phyloP scores from a whole-genome alignment of 495 filamentous ascomycete species.

The Evernia prunastri region DNA sequence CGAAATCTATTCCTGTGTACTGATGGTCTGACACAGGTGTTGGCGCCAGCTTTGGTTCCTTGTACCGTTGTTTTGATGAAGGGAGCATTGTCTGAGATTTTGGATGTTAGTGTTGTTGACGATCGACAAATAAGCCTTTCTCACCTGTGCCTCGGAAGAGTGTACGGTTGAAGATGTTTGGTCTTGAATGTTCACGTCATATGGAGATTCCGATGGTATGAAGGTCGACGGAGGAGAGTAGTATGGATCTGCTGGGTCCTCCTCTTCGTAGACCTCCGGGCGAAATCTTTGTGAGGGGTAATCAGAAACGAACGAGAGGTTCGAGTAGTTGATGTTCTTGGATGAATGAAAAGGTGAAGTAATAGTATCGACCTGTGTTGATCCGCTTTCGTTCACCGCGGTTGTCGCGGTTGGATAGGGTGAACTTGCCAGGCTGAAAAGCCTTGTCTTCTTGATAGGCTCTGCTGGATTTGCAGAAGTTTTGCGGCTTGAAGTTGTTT shows the following conservation, averaged over 20 bases:
- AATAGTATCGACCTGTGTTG: slow-evolving; percentile 1
- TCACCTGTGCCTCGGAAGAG: not conserved
- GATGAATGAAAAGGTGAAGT: not conserved
- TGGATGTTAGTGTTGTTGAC: not conserved
- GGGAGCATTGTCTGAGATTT: slow-evolving; percentile 2
- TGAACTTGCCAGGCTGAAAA: slow-evolving; percentile 4
- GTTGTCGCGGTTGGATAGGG: not conserved
- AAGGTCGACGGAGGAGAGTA: slow-evolving; percentile 10
- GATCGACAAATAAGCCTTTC: not conserved
- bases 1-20: not conserved
- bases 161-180: not conserved
- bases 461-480: not conserved
- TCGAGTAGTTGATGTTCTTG: not conserved
- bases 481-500: not conserved
- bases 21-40: slow-evolving; percentile 3
- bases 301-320: not conserved
- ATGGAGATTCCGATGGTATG: not conserved
- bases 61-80: not conserved
- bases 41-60: not conserved
- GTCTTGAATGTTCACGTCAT: slow-evolving; percentile 2
- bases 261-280: not conserved
- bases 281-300: slow-evolving; percentile 10
- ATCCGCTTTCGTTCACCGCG: not conserved
- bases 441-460: slow-evolving; percentile 3
- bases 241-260: slow-evolving; percentile 1